phyloP scores from a whole-genome alignment of 805 yeast genomes.

The Wickerhamiella allomyrinae region DNA sequence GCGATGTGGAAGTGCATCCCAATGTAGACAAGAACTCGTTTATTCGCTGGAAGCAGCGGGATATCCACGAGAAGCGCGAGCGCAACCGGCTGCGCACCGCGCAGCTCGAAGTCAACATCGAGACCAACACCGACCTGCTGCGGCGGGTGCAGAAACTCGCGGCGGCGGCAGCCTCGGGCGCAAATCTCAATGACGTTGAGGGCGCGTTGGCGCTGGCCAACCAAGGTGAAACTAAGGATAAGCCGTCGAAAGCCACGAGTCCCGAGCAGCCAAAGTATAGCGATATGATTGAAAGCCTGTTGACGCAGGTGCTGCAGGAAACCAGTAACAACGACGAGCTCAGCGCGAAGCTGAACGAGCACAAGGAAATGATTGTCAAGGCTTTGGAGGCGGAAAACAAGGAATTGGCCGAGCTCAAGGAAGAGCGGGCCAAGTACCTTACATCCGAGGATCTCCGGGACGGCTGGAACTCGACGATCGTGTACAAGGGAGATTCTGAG shows the following conservation, averaged over 20 bases:
- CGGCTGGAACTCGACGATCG: slow-evolving; percentile 76
- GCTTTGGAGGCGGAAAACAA: slow-evolving; percentile 56
- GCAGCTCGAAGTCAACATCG: slow-evolving; percentile 58
- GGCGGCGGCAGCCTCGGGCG: slow-evolving; percentile 26
- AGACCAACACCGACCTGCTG: slow-evolving; percentile 67
- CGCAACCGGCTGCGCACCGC: slow-evolving; percentile 68
- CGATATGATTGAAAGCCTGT: slow-evolving; percentile 85
- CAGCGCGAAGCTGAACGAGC: slow-evolving; percentile 35
- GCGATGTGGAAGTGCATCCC: slow-evolving; percentile 95
- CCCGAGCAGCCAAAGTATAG: slow-evolving; percentile 42
- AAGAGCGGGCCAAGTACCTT: slow-evolving; percentile 61
- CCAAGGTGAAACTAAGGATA: slow-evolving; percentile 18
- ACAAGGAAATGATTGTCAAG: slow-evolving; percentile 31
- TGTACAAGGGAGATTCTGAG: too few species aligned
- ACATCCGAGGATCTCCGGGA: slow-evolving; percentile 84
- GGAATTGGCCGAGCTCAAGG: slow-evolving; percentile 50
- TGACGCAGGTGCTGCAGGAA: slow-evolving; percentile 61
- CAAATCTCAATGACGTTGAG: slow-evolving; percentile 17
- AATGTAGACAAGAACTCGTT: slow-evolving; percentile 90
- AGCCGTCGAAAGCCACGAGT: slow-evolving; percentile 19
- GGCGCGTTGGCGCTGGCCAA: slow-evolving; percentile 17
- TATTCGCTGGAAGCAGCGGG: slow-evolving; percentile 92
- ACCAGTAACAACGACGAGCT: slow-evolving; percentile 26
- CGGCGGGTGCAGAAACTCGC: slow-evolving; percentile 56
- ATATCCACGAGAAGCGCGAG: slow-evolving; percentile 82